Evolutionary conservation across 345 rosid species (phyloP).

Genomic region (Nephelium lappaceum): DNA sequence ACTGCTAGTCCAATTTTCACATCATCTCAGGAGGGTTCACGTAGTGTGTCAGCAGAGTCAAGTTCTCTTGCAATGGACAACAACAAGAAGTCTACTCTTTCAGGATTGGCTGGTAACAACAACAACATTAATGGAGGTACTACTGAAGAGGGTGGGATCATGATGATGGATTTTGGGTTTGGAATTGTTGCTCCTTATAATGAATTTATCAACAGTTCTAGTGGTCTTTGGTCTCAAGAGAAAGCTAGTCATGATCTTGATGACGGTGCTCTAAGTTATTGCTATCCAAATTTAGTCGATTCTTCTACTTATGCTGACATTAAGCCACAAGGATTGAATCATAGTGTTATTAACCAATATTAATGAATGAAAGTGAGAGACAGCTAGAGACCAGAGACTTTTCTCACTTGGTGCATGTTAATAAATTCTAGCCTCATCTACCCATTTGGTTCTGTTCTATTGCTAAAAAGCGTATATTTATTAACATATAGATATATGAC

Average conservation of each 20-base stretch:
- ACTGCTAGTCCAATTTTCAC: conserved; percentile 3
- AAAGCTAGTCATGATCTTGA: neutral
- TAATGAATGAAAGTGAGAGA: neutral
- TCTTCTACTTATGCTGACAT: conserved; percentile 27
- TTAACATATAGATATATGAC: neutral
- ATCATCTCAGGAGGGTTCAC: conserved; percentile 28
- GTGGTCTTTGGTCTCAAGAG: conserved; percentile 29
- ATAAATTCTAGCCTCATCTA: neutral
- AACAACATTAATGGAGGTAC: neutral
- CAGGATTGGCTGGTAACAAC: conserved; percentile 8
- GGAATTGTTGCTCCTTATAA: conserved; percentile 20
- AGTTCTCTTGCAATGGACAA: conserved; percentile 27
- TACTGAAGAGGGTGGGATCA: conserved; percentile 16
- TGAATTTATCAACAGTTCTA: conserved; percentile 23
- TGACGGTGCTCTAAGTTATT: conserved; percentile 9
- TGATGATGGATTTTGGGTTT: conserved; percentile 24
- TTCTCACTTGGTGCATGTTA: neutral
- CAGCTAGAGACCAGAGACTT: neutral
- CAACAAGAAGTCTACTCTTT: no score
- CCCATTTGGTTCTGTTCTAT: neutral
- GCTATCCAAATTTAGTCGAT: conserved; percentile 20
- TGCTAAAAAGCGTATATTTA: neutral
- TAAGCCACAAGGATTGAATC: conserved; percentile 23
- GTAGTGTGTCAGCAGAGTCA: conserved; percentile 37
- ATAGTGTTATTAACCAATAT: conserved; percentile 27